Evolutionary conservation across 345 rosid genomes (phyloP).

Genomic region (Excoecaria agallocha): DNA sequence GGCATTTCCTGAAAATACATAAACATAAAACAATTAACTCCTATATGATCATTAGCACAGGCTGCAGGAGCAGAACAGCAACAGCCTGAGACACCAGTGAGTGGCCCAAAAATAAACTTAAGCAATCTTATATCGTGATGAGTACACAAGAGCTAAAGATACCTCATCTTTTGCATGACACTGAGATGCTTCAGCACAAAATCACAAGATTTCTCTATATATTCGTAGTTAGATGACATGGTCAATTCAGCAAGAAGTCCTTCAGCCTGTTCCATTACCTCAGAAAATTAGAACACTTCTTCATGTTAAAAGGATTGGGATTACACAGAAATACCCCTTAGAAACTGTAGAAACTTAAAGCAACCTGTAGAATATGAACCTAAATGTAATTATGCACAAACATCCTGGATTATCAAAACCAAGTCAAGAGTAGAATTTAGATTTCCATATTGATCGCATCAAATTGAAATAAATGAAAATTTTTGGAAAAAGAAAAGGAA

Average conservation of each 20-base stretch:
- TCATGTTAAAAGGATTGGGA: background rate
- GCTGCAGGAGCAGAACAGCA: background rate
- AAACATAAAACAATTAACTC: background rate
- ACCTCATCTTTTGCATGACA: conserved; percentile 68
- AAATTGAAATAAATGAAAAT: background rate
- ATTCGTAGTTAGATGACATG: conserved; percentile 63
- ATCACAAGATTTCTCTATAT: conserved; percentile 61
- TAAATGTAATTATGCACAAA: background rate
- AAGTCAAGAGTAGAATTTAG: background rate
- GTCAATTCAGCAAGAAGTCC: conserved; percentile 73
- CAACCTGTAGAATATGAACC: background rate
- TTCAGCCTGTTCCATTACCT: conserved; percentile 56
- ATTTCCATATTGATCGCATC: background rate
- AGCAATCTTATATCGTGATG: background rate
- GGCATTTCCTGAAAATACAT: no score
- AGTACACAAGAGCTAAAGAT: conserved; percentile 6
- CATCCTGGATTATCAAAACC: background rate
- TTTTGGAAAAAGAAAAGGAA: no score
- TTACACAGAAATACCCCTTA: background rate
- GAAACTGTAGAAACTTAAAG: background rate
- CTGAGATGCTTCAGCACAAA: conserved; percentile 64
- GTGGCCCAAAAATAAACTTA: background rate
- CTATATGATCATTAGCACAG: background rate
- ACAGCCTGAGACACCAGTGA: background rate
- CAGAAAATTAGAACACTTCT: conserved; percentile 7